Percentiles rank a stretch among this genome's conserved stretches.
Conservation (phyloP, 352 stramenopile species). For the Globisporangium lucens region DNA sequence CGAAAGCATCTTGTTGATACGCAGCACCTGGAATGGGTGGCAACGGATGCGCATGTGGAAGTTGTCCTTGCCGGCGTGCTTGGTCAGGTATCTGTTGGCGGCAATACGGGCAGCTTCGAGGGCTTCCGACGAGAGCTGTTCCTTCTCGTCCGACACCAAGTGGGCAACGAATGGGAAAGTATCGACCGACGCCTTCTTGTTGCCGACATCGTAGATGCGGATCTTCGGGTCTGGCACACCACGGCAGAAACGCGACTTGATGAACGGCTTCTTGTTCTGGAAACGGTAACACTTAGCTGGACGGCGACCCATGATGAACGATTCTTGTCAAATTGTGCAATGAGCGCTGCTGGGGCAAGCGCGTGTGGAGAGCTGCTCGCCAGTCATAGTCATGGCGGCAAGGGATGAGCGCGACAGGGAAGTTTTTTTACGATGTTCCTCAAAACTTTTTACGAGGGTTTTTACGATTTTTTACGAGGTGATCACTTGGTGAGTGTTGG, state of each 20-base stretch:
- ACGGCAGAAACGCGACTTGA: constrained; percentile 99
- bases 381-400: constrained; percentile 1
- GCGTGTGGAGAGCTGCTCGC: constrained; percentile 5
- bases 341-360: background rate
- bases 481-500: background rate
- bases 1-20: constrained; percentile 99
- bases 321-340: constrained; percentile 18
- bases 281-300: constrained; percentile 99
- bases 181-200: constrained; percentile 98
- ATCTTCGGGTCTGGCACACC: constrained; percentile 97
- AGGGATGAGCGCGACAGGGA: background rate
- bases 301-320: constrained; percentile 56
- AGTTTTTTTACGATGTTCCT: background rate
- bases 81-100: constrained; percentile 99
- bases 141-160: constrained; percentile 93
- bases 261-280: constrained; percentile 99
- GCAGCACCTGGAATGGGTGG: constrained; percentile 99
- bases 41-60: constrained; percentile 99
- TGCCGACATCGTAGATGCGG: constrained; percentile 99
- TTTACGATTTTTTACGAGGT: constrained; percentile 6
- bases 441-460: background rate
- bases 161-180: constrained; percentile 98
- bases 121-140: constrained; percentile 95
- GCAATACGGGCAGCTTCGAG: constrained; percentile 98
- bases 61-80: constrained; percentile 97